A percentile compares a stretch with the other conserved stretches of the same genome.
phyloP scores from a whole-genome alignment of 345 rosid species.

The Hevea brasiliensis region DNA sequence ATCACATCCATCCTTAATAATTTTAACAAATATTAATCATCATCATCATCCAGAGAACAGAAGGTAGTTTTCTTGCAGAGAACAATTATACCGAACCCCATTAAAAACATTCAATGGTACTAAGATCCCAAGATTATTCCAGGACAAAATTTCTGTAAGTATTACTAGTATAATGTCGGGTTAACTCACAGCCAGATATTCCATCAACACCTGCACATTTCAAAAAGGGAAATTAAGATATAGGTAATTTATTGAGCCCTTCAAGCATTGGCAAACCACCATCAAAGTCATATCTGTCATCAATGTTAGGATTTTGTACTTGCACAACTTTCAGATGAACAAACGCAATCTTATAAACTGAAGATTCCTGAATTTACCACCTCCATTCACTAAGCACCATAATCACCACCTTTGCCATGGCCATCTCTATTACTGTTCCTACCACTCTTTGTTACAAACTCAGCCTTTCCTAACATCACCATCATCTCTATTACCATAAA shows the following conservation, averaged over 20 bases:
- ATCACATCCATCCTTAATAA: neutral
- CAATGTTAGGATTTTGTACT: neutral
- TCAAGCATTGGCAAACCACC: too few species aligned
- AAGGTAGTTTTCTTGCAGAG: neutral
- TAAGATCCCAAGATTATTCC: too few species aligned
- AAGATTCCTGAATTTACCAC: neutral
- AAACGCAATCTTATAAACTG: neutral
- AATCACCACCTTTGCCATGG: neutral
- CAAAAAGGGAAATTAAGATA: neutral
- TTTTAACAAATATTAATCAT: too few species aligned
- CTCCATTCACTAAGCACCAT: neutral
- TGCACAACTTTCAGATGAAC: neutral
- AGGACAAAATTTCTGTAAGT: too few species aligned
- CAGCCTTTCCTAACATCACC: too few species aligned
- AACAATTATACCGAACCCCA: neutral
- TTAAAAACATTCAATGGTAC: neutral
- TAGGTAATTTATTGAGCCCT: too few species aligned
- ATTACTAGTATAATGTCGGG: too few species aligned
- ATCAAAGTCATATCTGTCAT: neutral
- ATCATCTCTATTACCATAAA: too few species aligned
- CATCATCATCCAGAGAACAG: neutral
- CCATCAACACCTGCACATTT: neutral
- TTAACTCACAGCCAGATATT: neutral
- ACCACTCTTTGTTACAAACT: too few species aligned
- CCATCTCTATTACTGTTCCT: neutral